Evolutionary conservation across 441 rosid species (phyloP).

Genomic region (Populus trichocarpa): DNA sequence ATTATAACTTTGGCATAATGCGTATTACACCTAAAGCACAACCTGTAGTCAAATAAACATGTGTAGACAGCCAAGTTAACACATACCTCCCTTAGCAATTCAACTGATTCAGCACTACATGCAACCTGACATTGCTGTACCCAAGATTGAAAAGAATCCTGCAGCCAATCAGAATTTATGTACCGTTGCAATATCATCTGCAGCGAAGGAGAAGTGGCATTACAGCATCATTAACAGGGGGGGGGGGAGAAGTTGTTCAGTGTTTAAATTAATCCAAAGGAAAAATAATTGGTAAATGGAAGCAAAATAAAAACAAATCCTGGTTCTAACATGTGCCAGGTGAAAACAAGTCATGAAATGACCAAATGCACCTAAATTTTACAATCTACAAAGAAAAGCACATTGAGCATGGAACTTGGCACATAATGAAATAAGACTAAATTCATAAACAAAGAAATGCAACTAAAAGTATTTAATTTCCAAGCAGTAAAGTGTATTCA

Average conservation of each 20-base stretch:
- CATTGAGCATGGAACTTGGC: not conserved
- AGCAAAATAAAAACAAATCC: not conserved
- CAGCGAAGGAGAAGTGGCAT: constrained; percentile 21
- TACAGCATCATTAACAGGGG: constrained; percentile 5
- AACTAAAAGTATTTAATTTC: not conserved
- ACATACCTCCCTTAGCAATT: constrained; percentile 81
- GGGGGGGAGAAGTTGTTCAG: not conserved
- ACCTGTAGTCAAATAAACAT: not conserved
- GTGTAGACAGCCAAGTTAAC: not conserved
- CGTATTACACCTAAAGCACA: not conserved
- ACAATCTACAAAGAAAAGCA: not conserved
- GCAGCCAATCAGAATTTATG: constrained; percentile 69
- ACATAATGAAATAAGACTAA: not conserved
- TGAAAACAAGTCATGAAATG: not conserved
- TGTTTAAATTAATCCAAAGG: not conserved
- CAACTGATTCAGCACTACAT: constrained; percentile 78
- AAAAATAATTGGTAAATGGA: not conserved
- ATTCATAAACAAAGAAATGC: not conserved
- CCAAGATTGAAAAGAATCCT: constrained; percentile 62
- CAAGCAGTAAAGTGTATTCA: not conserved
- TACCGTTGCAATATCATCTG: constrained; percentile 79
- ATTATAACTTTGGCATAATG: not conserved
- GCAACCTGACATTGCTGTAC: constrained; percentile 61
- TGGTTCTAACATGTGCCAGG: not conserved
- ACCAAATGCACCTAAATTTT: not conserved